These are phyloP conservation scores for Globisporangium uncinulatum DNA, from an alignment of 352 stramenopile genomes.

Conservation along the genomic window DNA sequence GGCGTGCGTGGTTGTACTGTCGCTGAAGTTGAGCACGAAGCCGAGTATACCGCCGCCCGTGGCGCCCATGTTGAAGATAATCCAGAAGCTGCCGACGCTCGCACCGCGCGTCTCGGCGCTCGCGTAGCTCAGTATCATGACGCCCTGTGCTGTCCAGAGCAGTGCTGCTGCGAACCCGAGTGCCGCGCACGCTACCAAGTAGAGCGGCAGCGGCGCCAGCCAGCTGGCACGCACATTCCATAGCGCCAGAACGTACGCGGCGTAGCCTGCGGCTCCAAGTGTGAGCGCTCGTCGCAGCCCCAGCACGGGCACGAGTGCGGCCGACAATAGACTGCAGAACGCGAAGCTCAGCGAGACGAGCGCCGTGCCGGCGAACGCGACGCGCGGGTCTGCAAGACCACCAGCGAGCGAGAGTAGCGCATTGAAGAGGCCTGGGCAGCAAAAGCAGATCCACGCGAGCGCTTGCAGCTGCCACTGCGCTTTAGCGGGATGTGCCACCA, in stretches of 20 bases:
- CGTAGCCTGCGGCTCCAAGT: constrained; percentile 56
- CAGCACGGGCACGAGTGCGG: constrained; percentile 35
- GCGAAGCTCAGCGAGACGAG: constrained; percentile 64
- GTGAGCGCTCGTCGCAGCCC: constrained; percentile 40
- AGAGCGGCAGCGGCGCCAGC: constrained; percentile 6
- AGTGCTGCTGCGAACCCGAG: constrained; percentile 57
- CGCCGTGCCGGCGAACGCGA: constrained; percentile 35
- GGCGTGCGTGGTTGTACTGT: neutral
- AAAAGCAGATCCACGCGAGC: constrained; percentile 43
- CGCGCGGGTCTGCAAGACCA: constrained; percentile 27
- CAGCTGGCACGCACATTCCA: constrained; percentile 32
- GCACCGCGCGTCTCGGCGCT: constrained; percentile 31
- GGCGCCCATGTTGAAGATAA: constrained; percentile 76
- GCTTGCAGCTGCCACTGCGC: constrained; percentile 22
- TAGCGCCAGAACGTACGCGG: constrained; percentile 35
- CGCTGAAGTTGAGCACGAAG: constrained; percentile 41
- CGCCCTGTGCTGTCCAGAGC: constrained; percentile 75
- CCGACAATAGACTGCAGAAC: constrained; percentile 37
- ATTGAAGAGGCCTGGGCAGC: constrained; percentile 48
- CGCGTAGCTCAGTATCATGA: constrained; percentile 59
- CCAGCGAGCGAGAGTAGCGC: constrained; percentile 40
- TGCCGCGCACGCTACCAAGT: constrained; percentile 23
- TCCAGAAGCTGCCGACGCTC: constrained; percentile 71
- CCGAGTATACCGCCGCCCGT: constrained; percentile 53
- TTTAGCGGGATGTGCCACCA: no score